Evolutionary conservation across 1,139 yeast genomes (phyloP).

Genomic region (Sugiyamaella novakii): DNA sequence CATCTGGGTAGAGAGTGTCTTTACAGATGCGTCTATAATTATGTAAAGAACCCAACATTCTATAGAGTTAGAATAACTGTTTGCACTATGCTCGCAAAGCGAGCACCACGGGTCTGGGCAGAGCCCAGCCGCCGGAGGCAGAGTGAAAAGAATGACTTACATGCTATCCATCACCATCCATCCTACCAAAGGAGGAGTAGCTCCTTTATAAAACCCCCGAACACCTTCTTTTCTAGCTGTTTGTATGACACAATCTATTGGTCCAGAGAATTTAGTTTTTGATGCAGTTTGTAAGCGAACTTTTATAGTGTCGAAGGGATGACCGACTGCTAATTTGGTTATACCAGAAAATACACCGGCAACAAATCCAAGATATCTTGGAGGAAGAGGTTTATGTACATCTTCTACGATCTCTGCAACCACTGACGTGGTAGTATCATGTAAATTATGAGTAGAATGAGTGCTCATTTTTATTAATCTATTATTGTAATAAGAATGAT

Average conservation of each 20-base stretch:
- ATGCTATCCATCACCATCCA: constrained; percentile 89
- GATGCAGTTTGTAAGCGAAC: constrained; percentile 82
- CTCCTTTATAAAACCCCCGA: constrained; percentile 80
- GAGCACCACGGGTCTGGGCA: no score
- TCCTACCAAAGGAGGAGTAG: constrained; percentile 88
- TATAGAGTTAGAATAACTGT: constrained; percentile 14
- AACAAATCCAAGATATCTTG: constrained; percentile 58
- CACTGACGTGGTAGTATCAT: constrained; percentile 1
- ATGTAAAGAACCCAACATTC: constrained; percentile 81
- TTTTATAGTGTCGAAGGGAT: constrained; percentile 89
- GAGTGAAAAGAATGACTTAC: constrained; percentile 17
- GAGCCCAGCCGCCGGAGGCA: no score
- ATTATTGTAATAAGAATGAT: no score
- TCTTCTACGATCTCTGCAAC: constrained; percentile 14
- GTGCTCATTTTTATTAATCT: neutral
- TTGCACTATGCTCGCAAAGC: no score
- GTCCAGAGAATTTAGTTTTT: constrained; percentile 75
- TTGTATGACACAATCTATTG: constrained; percentile 74
- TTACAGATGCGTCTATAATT: constrained; percentile 69
- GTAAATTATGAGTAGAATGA: neutral
- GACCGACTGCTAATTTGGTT: constrained; percentile 86
- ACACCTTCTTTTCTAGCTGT: constrained; percentile 75
- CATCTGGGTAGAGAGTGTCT: constrained; percentile 60
- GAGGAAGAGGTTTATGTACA: constrained; percentile 22
- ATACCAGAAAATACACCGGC: constrained; percentile 90